Base-by-base conservation (phyloP, 2,329 filamentous ascomycete genomes). In the Aspergillus sojae region DNA sequence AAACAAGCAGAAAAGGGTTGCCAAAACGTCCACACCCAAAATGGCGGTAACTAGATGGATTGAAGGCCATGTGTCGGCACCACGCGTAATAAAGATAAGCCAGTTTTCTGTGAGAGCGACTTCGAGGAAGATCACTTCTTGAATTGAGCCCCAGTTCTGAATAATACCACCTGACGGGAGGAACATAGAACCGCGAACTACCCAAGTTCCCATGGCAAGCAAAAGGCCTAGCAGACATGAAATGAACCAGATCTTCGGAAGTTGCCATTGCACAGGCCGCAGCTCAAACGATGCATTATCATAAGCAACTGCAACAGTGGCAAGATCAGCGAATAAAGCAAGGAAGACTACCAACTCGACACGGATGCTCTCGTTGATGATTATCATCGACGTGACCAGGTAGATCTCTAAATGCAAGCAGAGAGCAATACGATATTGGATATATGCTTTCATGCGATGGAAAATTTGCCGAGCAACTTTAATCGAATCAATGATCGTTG, bases 81-180 rank as follows among this genome's bases (percentile, higher is more conserved):
- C 93, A 84, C 93, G 92, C 68, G 93, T 96, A 80, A 96, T 94
- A 84, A 96, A 96, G 79, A 96, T 96, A 58, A 96, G 88, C 93
- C 93, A 96, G 84, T 96, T 96, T 85, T 96, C 93, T 65, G 93
- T 94, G 61, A 96, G 88, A 9, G 92, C 94, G 76, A 96, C 91
- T 82, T 96, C 89, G 52, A 96, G 87, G 88, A 96, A 96, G 73
- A 96, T 83, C 53, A 93, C 88, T 75, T 91, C 89, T 79, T 93
- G 90, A 65, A 92, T 85, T 62, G 87, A 88, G 68, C 90, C 90
- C 75, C 86, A 92, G 79, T 90, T 90, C 78, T 92, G 86, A 67
- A 93, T 86, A 70, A 93, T 83, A 79, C 91, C 91, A 67, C 91
- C 91, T 70, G 85, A 87, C 57, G 83, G 83, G 19, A 92, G 80